These are phyloP conservation scores for Tulasnella sp. DNA, from an alignment of 768 basidiomycete species.

Conservation along the genomic window DNA sequence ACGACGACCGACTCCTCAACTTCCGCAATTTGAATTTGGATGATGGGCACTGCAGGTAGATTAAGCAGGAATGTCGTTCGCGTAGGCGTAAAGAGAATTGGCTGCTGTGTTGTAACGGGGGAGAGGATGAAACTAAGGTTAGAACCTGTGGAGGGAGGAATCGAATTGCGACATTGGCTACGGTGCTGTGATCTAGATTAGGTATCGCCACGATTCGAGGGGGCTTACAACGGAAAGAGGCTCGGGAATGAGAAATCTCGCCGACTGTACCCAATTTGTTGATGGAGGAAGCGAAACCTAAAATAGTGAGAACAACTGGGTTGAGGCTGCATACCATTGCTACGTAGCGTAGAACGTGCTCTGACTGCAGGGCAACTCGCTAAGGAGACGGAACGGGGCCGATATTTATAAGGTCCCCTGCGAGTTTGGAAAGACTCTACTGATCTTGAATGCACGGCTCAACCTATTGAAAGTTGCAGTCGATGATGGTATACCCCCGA, in stretches of 20 bases:
- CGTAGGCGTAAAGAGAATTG: too few relatives aligned
- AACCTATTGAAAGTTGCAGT: too few relatives aligned
- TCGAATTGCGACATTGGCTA: conserved; percentile 12
- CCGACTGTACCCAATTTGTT: conserved; percentile 4
- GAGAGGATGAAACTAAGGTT: background rate
- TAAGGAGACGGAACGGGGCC: background rate
- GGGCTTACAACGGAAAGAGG: too few relatives aligned
- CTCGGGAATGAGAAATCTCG: background rate
- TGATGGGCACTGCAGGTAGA: conserved; percentile 29
- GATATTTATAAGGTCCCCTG: background rate
- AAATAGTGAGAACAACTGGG: background rate
- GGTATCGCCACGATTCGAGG: background rate
- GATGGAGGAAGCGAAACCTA: background rate
- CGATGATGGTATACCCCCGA: background rate
- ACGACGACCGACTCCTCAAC: background rate
- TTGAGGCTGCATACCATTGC: background rate
- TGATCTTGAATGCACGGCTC: too few relatives aligned
- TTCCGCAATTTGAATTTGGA: conserved; percentile 34
- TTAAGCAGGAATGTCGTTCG: too few relatives aligned
- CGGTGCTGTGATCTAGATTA: conserved; percentile 20
- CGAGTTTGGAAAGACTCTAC: too few relatives aligned
- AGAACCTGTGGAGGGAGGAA: background rate
- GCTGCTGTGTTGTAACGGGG: conserved; percentile 18
- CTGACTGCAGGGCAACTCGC: background rate
- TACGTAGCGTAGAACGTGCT: background rate